Evolutionary conservation across 108 stramenopile species (phyloP).

Genomic region (Conticribra guillardii): DNA sequence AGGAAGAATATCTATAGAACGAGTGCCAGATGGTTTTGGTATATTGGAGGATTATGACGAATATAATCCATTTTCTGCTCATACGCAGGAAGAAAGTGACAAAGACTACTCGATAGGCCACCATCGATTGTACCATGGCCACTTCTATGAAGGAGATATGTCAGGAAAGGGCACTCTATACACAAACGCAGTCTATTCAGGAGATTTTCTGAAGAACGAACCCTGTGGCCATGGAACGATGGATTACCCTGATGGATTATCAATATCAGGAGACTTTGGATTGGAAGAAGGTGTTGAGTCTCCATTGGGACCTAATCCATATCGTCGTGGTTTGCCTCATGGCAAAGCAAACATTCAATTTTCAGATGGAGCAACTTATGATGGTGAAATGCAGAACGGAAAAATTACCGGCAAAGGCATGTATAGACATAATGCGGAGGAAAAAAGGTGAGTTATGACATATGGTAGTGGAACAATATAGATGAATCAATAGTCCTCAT

Average conservation of each 20-base stretch:
- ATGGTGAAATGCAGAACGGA: conserved; percentile 37
- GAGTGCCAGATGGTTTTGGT: conserved; percentile 40
- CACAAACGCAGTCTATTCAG: conserved; percentile 19
- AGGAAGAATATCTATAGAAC: conserved; percentile 4
- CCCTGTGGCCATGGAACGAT: conserved; percentile 15
- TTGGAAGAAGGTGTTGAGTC: background rate
- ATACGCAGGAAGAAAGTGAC: conserved; percentile 1
- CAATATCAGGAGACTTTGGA: conserved; percentile 26
- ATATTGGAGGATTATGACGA: no score
- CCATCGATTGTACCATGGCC: conserved; percentile 38
- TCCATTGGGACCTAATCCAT: conserved; percentile 28
- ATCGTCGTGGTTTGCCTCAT: conserved; percentile 19
- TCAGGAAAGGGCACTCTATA: conserved; percentile 16
- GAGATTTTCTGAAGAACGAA: conserved; percentile 17
- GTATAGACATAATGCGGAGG: conserved; percentile 6
- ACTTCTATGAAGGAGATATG: conserved; percentile 16
- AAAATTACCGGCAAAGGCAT: conserved; percentile 32
- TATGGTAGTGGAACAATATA: no score
- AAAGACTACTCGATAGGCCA: conserved; percentile 3
- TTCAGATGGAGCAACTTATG: conserved; percentile 17
- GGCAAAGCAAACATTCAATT: conserved; percentile 22
- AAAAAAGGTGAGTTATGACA: background rate
- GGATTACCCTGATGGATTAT: conserved; percentile 24
- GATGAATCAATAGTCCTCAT: no score
- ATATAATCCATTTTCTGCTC: background rate